A percentile compares a stretch with the other conserved stretches of the same genome.
phyloP scores from a whole-genome alignment of 2,329 filamentous ascomycete genomes.

The Colletotrichum endophyticum region DNA sequence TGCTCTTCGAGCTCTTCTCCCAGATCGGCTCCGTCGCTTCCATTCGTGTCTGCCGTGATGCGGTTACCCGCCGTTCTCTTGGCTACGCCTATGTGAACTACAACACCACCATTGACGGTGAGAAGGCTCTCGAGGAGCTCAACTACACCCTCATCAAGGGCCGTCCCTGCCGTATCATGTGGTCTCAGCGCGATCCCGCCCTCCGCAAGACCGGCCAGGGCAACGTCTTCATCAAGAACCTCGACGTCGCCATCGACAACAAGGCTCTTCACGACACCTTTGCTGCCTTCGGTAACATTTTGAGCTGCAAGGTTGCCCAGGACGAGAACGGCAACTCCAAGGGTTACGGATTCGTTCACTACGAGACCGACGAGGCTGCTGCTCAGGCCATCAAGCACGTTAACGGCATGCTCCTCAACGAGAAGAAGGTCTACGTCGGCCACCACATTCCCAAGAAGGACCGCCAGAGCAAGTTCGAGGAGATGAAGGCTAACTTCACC shows the following conservation, averaged over 20 bases:
- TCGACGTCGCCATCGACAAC: conserved; percentile 98
- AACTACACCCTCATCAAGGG: conserved; percentile 99
- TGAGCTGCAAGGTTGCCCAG: conserved; percentile 99
- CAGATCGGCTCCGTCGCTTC: conserved; percentile 98
- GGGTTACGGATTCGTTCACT: conserved; percentile 99
- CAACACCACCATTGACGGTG: conserved; percentile 94
- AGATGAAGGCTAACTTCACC: conserved; percentile 99
- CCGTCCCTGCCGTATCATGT: conserved; percentile 99
- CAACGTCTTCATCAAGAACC: conserved; percentile 99
- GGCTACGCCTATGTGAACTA: conserved; percentile 99
- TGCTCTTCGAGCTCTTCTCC: conserved; percentile 99
- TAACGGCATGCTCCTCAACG: conserved; percentile 99
- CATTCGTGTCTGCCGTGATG: conserved; percentile 99
- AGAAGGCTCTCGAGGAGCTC: conserved; percentile 97
- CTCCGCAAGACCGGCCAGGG: conserved; percentile 99
- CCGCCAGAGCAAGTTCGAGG: conserved; percentile 99
- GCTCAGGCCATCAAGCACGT: conserved; percentile 98
- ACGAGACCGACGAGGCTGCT: conserved; percentile 98
- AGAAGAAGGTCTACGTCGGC: conserved; percentile 99
- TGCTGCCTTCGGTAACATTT: conserved; percentile 97
- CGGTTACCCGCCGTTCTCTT: conserved; percentile 96
- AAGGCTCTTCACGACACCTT: conserved; percentile 99
- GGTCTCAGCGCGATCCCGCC: conserved; percentile 98
- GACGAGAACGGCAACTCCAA: conserved; percentile 97
- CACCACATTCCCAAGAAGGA: conserved; percentile 99